A percentile compares a stretch with the other conserved stretches of the same genome.
Conservation (phyloP, 768 basidiomycete species). For the Termitomyces sp. region DNA sequence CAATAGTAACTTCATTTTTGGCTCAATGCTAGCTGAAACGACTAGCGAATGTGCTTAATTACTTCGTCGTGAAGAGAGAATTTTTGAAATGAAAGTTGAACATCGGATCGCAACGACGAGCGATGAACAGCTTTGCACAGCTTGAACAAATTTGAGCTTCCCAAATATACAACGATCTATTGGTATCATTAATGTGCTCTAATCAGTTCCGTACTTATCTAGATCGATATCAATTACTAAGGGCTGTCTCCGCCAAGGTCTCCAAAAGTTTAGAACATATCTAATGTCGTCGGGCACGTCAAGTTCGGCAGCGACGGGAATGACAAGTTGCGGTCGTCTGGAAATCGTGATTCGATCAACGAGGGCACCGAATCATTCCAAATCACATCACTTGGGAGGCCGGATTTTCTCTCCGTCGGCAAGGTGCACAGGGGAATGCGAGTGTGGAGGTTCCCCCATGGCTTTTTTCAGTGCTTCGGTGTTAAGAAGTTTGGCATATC, state of each 20-base stretch:
- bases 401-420: slow-evolving; percentile 30
- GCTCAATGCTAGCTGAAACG: not conserved
- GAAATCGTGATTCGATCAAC: not conserved
- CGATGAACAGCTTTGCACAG: slow-evolving; percentile 7
- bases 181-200: not conserved
- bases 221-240: not conserved
- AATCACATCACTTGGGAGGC: slow-evolving; percentile 16
- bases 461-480: slow-evolving; percentile 51
- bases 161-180: not conserved
- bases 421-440: slow-evolving; percentile 29
- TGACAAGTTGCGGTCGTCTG: not conserved
- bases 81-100: not conserved
- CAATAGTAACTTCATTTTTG: not conserved
- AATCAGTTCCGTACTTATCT: not conserved
- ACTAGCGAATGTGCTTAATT: not conserved
- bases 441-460: slow-evolving; percentile 52
- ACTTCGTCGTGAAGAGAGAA: not conserved
- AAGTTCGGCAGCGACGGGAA: not conserved
- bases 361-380: not conserved
- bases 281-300: not conserved
- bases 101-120: not conserved
- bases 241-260: not conserved
- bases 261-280: not conserved
- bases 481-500: slow-evolving; percentile 75
- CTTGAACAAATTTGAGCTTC: not conserved